Percentiles rank a stretch among this genome's conserved stretches.
These are phyloP conservation scores for Asterella californica DNA, from an alignment of 225 moss, liverwort and hornwort genomes.

Conservation along the genomic window DNA sequence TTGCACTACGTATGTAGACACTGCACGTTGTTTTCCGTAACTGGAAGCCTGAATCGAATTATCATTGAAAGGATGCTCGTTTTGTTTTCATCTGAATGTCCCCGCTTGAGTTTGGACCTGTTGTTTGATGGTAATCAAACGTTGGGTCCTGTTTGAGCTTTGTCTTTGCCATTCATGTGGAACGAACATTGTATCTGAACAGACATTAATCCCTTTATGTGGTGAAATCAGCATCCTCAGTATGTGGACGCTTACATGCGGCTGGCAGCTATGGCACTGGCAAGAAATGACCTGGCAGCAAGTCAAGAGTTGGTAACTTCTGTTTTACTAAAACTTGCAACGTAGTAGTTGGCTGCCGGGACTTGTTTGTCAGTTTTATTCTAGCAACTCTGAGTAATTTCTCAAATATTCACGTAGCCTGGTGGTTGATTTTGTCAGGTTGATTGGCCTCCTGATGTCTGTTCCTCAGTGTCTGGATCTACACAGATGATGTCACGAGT, in stretches of 20 bases:
- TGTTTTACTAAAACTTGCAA: neutral
- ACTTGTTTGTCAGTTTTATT: neutral
- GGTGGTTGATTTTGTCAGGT: neutral
- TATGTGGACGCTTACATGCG: conserved; percentile 94
- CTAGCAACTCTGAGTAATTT: neutral
- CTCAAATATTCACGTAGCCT: neutral
- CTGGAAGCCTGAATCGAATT: neutral
- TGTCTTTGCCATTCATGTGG: neutral
- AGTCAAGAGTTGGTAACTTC: conserved; percentile 60
- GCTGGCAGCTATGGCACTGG: conserved; percentile 82
- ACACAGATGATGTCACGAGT: neutral
- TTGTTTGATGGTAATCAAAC: no score
- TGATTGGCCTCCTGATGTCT: neutral
- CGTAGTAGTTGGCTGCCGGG: neutral
- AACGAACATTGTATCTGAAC: neutral
- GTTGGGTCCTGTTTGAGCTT: neutral
- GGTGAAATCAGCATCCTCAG: conserved; percentile 56
- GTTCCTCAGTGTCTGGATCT: neutral
- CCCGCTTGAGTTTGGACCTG: no score
- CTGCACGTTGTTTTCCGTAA: neutral
- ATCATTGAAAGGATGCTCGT: neutral
- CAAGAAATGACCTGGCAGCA: conserved; percentile 66
- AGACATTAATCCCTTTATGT: no score
- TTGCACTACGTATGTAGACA: neutral
- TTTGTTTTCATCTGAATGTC: no score